Evolutionary conservation across 2,329 filamentous ascomycete species (phyloP).

Genomic region (Aureobasidium pullulans): DNA sequence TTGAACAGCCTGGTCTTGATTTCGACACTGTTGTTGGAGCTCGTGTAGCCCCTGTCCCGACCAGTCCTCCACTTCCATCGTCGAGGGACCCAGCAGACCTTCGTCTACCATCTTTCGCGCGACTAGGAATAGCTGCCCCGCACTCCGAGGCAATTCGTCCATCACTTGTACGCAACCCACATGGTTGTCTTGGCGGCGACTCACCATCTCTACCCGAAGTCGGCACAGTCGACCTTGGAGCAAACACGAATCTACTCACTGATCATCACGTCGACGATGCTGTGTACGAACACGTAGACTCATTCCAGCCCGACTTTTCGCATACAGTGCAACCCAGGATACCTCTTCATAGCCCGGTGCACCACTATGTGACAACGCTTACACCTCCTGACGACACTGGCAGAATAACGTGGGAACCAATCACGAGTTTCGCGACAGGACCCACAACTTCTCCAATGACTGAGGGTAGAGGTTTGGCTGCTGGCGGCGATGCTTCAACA

Average conservation of each 20-base stretch:
- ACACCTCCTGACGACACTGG: slow-evolving; percentile 40
- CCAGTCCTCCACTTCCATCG: slow-evolving; percentile 3
- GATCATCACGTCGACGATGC: slow-evolving; percentile 17
- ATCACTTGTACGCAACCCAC: neutral
- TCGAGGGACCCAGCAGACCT: slow-evolving; percentile 31
- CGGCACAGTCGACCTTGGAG: neutral
- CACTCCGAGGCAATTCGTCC: slow-evolving; percentile 33
- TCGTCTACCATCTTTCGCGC: slow-evolving; percentile 48
- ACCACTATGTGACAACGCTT: slow-evolving; percentile 33
- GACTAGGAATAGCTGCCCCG: slow-evolving; percentile 43
- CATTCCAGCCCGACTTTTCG: neutral
- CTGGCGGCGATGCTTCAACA: slow-evolving; percentile 7
- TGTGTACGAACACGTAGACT: slow-evolving; percentile 3
- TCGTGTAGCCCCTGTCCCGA: slow-evolving; percentile 11
- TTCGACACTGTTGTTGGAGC: slow-evolving; percentile 16
- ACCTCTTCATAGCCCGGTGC: slow-evolving; percentile 24
- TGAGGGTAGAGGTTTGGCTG: slow-evolving; percentile 23
- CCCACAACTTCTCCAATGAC: slow-evolving; percentile 34
- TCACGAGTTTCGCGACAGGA: slow-evolving; percentile 29
- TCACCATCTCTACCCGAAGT: neutral
- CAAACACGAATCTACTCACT: slow-evolving; percentile 6
- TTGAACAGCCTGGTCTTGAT: slow-evolving; percentile 1
- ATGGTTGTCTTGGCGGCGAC: slow-evolving; percentile 8
- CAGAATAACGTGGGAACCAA: slow-evolving; percentile 31
- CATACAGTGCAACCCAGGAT: slow-evolving; percentile 12